These are phyloP conservation scores for Penicillium paneum DNA, from an alignment of 2,329 filamentous ascomycete species.

Conservation along the genomic window DNA sequence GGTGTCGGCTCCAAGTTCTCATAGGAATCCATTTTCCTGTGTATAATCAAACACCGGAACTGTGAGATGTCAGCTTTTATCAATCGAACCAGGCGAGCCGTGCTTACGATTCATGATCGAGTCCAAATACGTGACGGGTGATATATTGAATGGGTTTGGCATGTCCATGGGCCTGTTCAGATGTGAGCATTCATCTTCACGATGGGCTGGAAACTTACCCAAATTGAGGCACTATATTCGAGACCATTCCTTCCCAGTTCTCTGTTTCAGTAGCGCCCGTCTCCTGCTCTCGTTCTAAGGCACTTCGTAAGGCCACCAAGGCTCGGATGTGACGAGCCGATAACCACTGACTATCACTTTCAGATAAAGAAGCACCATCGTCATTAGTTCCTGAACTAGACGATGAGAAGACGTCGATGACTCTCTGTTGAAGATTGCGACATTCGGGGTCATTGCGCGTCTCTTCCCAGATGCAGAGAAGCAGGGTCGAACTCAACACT, in stretches of 20 bases:
- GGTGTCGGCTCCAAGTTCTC: background rate
- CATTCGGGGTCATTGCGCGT: slow-evolving; percentile 30
- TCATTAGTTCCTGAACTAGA: slow-evolving; percentile 12
- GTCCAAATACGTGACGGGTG: slow-evolving; percentile 28
- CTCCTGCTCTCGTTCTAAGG: slow-evolving; percentile 15
- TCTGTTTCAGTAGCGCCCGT: background rate
- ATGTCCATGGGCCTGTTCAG: slow-evolving; percentile 9
- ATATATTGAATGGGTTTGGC: slow-evolving; percentile 18
- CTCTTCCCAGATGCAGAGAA: slow-evolving; percentile 36
- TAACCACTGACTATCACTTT: slow-evolving; percentile 27
- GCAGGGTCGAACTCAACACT: slow-evolving; percentile 32
- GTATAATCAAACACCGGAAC: slow-evolving; percentile 1
- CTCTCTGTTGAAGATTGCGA: slow-evolving; percentile 28
- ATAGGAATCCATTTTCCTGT: background rate
- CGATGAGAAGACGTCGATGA: slow-evolving; percentile 30
- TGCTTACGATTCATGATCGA: slow-evolving; percentile 31
- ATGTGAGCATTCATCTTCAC: background rate
- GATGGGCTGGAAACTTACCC: slow-evolving; percentile 10
- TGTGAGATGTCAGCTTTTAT: background rate
- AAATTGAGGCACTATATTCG: background rate
- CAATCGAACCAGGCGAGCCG: background rate
- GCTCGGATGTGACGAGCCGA: slow-evolving; percentile 31
- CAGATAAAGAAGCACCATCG: slow-evolving; percentile 11
- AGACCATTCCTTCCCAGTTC: background rate
- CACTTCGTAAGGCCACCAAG: slow-evolving; percentile 24